phyloP scores from a whole-genome alignment of 2,329 filamentous ascomycete species.

The Acrocalymma vagum region DNA sequence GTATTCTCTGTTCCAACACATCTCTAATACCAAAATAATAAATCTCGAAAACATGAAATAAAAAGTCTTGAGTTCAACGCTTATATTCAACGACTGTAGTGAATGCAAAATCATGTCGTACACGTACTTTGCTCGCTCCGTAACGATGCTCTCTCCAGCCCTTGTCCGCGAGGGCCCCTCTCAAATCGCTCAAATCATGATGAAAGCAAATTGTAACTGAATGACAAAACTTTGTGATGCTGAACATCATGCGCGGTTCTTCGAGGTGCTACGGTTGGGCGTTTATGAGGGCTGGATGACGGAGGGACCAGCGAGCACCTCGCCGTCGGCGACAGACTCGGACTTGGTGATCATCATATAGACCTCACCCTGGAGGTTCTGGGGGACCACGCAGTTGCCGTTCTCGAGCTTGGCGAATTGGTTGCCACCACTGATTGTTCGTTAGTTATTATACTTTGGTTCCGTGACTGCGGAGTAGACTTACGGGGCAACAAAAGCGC shows the following conservation, averaged over 20 bases:
- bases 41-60: slow-evolving; percentile 19
- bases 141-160: slow-evolving; percentile 11
- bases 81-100: slow-evolving; percentile 48
- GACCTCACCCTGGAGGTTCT: slow-evolving; percentile 68
- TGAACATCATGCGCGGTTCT: slow-evolving; percentile 12
- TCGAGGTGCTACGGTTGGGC: slow-evolving; percentile 6
- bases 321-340: slow-evolving; percentile 47
- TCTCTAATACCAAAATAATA: slow-evolving; percentile 11
- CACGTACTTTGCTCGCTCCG: slow-evolving; percentile 21
- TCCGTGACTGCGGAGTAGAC: slow-evolving; percentile 38
- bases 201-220: background rate
- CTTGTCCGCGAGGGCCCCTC: slow-evolving; percentile 1
- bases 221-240: slow-evolving; percentile 3
- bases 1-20: slow-evolving; percentile 3
- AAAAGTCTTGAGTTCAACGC: slow-evolving; percentile 41
- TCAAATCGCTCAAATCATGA: background rate
- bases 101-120: slow-evolving; percentile 32
- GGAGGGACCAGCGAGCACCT: slow-evolving; percentile 66
- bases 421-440: slow-evolving; percentile 36
- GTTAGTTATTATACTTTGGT: slow-evolving; percentile 7
- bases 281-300: slow-evolving; percentile 49
- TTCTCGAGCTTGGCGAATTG: slow-evolving; percentile 66
- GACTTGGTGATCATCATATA: slow-evolving; percentile 72
- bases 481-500: slow-evolving; percentile 72
- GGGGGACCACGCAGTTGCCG: slow-evolving; percentile 68